These are phyloP conservation scores for Moesziomyces parantarcticus DNA, from an alignment of 1,284 basidiomycete species.

Conservation along the genomic window DNA sequence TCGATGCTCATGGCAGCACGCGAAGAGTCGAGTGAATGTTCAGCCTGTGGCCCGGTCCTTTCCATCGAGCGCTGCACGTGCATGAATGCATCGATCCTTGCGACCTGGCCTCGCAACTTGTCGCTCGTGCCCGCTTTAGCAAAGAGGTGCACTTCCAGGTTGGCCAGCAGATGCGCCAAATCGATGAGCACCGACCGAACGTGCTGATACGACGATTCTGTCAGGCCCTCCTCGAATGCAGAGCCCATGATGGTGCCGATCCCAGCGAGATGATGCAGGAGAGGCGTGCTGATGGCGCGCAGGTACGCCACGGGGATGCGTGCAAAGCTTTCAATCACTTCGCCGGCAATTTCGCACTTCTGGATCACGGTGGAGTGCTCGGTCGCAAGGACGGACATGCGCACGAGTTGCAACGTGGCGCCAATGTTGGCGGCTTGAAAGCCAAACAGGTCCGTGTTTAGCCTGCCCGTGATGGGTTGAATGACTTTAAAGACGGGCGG, in stretches of 20 bases:
- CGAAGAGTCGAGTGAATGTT: not conserved
- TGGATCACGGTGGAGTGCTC: not conserved
- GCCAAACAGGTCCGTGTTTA: not conserved
- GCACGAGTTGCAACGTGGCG: not conserved
- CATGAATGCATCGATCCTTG: not conserved
- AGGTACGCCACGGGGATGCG: not conserved
- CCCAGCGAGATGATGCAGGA: not conserved
- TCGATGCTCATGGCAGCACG: not conserved
- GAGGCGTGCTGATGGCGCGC: not conserved
- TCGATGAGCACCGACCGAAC: not conserved
- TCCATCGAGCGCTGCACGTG: constrained; percentile 1
- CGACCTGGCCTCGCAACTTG: not conserved
- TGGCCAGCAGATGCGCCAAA: constrained; percentile 1
- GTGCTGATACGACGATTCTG: not conserved
- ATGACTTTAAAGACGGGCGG: not conserved
- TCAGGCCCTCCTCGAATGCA: not conserved
- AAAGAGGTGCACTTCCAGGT: not conserved
- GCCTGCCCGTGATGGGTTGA: not conserved
- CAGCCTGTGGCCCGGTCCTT: not conserved
- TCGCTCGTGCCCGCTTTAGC: constrained; percentile 1
- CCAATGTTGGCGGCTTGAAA: not conserved
- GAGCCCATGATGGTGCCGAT: not conserved
- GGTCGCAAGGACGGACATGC: not conserved
- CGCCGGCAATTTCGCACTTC: not conserved
- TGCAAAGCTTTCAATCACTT: not conserved